Conservation (phyloP, 495 filamentous ascomycete species). For the Trichoderma reesei region DNA sequence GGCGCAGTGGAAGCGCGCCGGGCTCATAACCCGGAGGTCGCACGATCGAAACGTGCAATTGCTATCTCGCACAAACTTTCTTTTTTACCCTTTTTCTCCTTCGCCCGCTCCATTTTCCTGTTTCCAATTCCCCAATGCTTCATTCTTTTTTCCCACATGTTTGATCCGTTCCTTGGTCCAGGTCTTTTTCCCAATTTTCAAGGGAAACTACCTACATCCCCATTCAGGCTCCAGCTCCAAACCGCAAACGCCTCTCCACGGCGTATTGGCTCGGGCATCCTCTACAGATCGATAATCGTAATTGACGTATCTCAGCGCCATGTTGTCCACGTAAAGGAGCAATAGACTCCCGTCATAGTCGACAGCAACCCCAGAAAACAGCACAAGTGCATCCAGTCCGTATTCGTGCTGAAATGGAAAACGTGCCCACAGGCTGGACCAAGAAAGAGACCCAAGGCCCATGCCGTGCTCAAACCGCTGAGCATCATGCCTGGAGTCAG, state of each 20-base stretch:
- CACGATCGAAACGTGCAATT: conserved; percentile 9
- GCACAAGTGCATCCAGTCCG: not conserved
- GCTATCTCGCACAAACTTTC: not conserved
- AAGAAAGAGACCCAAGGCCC: not conserved
- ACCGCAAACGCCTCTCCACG: not conserved
- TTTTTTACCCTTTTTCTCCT: not conserved
- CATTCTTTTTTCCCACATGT: not conserved
- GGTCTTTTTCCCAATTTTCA: not conserved
- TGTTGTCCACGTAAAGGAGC: not conserved
- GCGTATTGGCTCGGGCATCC: not conserved
- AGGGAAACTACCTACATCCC: not conserved
- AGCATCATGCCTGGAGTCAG: not conserved
- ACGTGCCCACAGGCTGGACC: not conserved
- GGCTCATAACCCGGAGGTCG: conserved; percentile 9
- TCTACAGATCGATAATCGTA: not conserved
- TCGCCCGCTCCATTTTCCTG: not conserved
- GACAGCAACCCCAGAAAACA: not conserved
- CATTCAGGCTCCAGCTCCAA: not conserved
- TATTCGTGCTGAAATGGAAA: not conserved
- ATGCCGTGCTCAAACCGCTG: not conserved
- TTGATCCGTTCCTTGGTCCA: not conserved
- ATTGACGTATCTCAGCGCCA: not conserved
- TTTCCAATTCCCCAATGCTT: too few relatives aligned
- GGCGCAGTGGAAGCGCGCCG: conserved; percentile 8
- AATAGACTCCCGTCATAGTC: not conserved